phyloP scores from a whole-genome alignment of 495 filamentous ascomycete species.

The Choiromyces venosus region DNA sequence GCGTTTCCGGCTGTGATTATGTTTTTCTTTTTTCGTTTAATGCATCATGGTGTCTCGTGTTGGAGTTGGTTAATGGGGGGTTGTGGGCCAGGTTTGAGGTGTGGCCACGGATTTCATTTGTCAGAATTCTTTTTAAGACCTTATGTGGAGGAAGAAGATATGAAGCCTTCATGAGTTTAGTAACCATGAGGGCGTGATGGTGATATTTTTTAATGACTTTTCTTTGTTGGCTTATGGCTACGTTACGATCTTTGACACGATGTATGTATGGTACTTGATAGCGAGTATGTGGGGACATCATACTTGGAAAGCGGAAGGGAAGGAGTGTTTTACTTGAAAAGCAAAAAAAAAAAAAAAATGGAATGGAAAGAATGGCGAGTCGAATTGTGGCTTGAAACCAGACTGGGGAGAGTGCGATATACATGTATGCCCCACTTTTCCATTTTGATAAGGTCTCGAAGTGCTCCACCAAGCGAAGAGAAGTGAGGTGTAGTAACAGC shows the following conservation, averaged over 20 bases:
- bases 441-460: too few species aligned
- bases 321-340: neutral
- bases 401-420: neutral
- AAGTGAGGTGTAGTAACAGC: too few species aligned
- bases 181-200: neutral
- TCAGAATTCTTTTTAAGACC: neutral
- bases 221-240: neutral
- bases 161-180: neutral
- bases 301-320: neutral
- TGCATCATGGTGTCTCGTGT: neutral
- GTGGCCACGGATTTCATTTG: neutral
- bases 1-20: neutral
- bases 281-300: neutral
- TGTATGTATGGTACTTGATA: neutral
- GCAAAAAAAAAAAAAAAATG: neutral
- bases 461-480: too few species aligned
- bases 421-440: neutral
- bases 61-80: neutral
- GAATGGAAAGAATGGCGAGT: neutral
- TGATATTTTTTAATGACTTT: neutral
- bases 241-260: neutral
- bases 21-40: neutral
- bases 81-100: neutral
- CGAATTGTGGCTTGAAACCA: neutral
- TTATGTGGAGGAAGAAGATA: neutral